Conservation (phyloP, 108 stramenopile genomes). For the Skeletonema tropicum region DNA sequence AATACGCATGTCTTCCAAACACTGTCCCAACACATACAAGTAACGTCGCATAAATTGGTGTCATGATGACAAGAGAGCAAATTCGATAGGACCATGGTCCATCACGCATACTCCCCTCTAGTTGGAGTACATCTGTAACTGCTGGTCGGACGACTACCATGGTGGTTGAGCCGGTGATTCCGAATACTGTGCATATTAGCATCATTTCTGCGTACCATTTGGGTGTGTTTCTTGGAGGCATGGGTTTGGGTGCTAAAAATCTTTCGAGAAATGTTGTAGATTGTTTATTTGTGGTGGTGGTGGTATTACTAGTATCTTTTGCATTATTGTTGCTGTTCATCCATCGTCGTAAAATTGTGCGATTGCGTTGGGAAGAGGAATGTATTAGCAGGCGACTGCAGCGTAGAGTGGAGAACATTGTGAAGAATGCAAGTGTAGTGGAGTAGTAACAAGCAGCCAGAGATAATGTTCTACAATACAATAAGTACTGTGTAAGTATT, state of each 20-base stretch:
- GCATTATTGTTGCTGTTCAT: slow-evolving; percentile 4
- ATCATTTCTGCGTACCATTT: slow-evolving; percentile 84
- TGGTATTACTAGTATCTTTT: neutral
- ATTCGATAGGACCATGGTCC: slow-evolving; percentile 89
- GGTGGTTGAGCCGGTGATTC: slow-evolving; percentile 82
- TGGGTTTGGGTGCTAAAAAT: slow-evolving; percentile 73
- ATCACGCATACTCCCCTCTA: slow-evolving; percentile 78
- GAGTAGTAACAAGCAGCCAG: no score
- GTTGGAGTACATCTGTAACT: slow-evolving; percentile 67
- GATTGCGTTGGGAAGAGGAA: neutral
- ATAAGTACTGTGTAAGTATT: no score
- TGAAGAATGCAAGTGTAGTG: no score
- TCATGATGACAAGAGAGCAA: slow-evolving; percentile 86
- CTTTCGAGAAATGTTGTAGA: slow-evolving; percentile 43
- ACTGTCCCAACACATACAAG: slow-evolving; percentile 79
- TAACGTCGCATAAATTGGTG: slow-evolving; percentile 79
- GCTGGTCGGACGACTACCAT: slow-evolving; percentile 89
- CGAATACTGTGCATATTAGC: slow-evolving; percentile 85
- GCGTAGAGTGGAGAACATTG: slow-evolving; percentile 5
- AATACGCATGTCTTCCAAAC: slow-evolving; percentile 86
- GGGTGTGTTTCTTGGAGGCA: slow-evolving; percentile 71
- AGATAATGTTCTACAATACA: no score
- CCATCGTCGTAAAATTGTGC: neutral
- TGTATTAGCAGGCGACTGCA: neutral
- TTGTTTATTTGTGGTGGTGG: slow-evolving; percentile 1